Evolutionary conservation across 2,329 filamentous ascomycete species (phyloP).

Genomic region (Gliomastix tumulicola): DNA sequence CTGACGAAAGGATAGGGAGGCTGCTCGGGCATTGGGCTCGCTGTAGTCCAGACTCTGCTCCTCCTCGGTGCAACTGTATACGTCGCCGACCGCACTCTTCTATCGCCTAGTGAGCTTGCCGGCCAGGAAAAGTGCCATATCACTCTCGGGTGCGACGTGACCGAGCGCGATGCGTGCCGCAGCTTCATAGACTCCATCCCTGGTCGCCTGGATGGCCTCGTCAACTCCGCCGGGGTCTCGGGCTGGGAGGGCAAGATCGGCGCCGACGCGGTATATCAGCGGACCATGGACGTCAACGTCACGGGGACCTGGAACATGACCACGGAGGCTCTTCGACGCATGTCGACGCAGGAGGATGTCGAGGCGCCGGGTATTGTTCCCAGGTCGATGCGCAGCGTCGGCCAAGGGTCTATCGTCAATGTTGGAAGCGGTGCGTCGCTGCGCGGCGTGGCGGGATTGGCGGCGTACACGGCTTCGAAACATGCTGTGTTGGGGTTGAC

Average conservation of each 20-base stretch:
- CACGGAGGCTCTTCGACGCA: background rate
- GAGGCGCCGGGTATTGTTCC: background rate
- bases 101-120: background rate
- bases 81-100: conserved; percentile 1
- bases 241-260: conserved; percentile 6
- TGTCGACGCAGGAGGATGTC: background rate
- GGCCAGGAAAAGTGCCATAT: background rate
- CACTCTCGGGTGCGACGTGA: conserved; percentile 2
- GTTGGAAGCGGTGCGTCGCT: conserved; percentile 31
- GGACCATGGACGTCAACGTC: conserved; percentile 32
- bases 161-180: conserved; percentile 1
- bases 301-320: conserved; percentile 24
- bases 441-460: conserved; percentile 14
- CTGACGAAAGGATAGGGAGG: conserved; percentile 1
- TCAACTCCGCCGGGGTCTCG: conserved; percentile 5
- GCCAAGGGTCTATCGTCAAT: conserved; percentile 35
- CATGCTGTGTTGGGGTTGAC: conserved; percentile 16
- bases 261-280: conserved; percentile 3
- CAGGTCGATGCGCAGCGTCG: background rate
- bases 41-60: conserved; percentile 2
- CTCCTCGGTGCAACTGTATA: conserved; percentile 3
- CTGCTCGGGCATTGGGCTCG: conserved; percentile 4
- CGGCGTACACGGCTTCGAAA: conserved; percentile 17
- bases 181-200: conserved; percentile 2
- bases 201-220: conserved; percentile 5